A percentile compares a stretch with the other conserved stretches of the same genome.
Evolutionary conservation across 1,284 basidiomycete genomes (phyloP).

Genomic region (Blastosporella zonata): DNA sequence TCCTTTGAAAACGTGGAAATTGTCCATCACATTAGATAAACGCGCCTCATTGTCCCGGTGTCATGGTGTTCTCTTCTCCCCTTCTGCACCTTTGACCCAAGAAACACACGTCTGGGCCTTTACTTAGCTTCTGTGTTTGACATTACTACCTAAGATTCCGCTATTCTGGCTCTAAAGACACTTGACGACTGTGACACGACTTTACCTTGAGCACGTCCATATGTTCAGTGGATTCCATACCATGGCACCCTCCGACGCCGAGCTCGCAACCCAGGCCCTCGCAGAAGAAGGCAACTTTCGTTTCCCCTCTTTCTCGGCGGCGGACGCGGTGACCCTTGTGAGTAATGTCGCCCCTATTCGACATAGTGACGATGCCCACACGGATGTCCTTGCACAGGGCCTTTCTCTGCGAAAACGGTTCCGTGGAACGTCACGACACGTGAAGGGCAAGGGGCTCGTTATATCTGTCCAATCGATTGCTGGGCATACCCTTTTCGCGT

Average conservation of each 20-base stretch:
- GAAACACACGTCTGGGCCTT: slow-evolving; percentile 4
- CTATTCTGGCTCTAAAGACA: background rate
- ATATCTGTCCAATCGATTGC: slow-evolving; percentile 74
- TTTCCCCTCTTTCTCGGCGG: slow-evolving; percentile 69
- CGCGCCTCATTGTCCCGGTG: slow-evolving; percentile 21
- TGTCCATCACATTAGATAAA: slow-evolving; percentile 21
- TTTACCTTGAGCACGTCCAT: slow-evolving; percentile 9
- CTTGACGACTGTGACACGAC: background rate
- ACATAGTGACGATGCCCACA: background rate
- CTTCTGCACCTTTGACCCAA: slow-evolving; percentile 17
- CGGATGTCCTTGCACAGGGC: slow-evolving; percentile 35
- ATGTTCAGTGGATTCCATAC: slow-evolving; percentile 57
- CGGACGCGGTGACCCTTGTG: slow-evolving; percentile 72
- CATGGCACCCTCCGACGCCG: slow-evolving; percentile 63
- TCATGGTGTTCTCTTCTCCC: slow-evolving; percentile 13
- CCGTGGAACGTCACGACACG: slow-evolving; percentile 64
- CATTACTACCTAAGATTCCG: background rate
- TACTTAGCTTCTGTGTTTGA: background rate
- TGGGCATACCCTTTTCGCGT: slow-evolving; percentile 75
- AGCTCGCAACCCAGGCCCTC: slow-evolving; percentile 67
- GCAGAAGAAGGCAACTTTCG: slow-evolving; percentile 65
- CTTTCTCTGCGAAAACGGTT: slow-evolving; percentile 79
- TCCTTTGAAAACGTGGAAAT: slow-evolving; percentile 16
- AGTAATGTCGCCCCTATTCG: slow-evolving; percentile 11
- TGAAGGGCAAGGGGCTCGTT: slow-evolving; percentile 74